These are phyloP conservation scores for Themeda triandra DNA, from an alignment of 176 grass and related monocot species.

Conservation along the genomic window DNA sequence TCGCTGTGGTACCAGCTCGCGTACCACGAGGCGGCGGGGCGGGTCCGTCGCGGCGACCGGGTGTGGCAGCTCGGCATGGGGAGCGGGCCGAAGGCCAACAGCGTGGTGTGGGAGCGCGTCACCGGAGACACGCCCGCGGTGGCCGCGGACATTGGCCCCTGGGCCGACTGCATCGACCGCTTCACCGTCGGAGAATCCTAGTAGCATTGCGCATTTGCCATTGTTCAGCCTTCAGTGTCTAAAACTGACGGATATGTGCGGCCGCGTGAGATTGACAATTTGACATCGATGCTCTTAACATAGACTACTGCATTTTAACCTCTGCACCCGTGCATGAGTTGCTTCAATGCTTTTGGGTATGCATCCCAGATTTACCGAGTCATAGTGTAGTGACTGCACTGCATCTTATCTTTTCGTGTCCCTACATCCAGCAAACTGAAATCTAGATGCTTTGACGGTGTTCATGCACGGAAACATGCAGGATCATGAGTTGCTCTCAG, in stretches of 20 bases:
- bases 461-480: not conserved
- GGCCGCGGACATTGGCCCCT: not conserved
- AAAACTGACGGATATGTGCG: not conserved
- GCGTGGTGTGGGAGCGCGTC: constrained; percentile 21
- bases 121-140: not conserved
- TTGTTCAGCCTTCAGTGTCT: not conserved
- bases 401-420: too few relatives aligned
- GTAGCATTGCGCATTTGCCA: not conserved
- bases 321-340: not conserved
- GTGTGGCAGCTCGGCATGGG: constrained; percentile 29
- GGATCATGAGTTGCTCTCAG: not conserved
- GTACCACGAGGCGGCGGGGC: constrained; percentile 51
- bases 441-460: not conserved
- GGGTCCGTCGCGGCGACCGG: constrained; percentile 25
- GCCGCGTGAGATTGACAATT: not conserved
- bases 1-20: constrained; percentile 79
- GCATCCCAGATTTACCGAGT: too few relatives aligned
- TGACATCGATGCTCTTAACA: not conserved
- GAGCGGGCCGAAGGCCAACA: constrained; percentile 23
- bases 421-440: not conserved
- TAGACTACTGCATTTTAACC: not conserved
- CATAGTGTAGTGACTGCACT: too few relatives aligned
- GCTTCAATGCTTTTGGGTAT: too few relatives aligned
- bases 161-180: constrained; percentile 3
- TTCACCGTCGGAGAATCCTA: not conserved